Base-by-base conservation (phyloP, 192 early-diverging fungal genomes). In the Kickxella alabastrina region DNA sequence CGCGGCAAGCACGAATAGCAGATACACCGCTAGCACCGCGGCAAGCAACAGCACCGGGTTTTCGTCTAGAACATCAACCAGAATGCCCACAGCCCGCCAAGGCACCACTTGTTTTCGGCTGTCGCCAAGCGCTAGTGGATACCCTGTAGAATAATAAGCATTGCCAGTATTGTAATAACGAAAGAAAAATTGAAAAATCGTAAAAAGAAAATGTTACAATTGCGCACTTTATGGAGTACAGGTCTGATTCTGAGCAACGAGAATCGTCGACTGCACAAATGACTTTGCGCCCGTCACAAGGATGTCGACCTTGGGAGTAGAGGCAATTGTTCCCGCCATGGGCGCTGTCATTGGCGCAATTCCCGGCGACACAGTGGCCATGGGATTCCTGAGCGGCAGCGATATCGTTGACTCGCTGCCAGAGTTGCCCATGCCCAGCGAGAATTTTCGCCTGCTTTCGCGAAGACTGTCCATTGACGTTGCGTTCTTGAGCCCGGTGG, bases 241-340 rank as follows among this genome's bases (percentile, higher is more conserved):
- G n/a, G 15, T 24, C 44, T 46, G 44, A 27, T 47, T 50, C 28
- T 70, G 56, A 7, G 50, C 27, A 22, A 53, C 31, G 3, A 42
- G 38, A 12, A 65, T 34, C 6, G 62, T 58, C 1, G 70, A 58
- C 36, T 58, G 70, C 10, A 74, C 57, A 54, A 74, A 74, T 23
- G 45, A 46, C 26, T 60, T 65, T 3, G 70, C 61, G 3, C 70
- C 70, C 6, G 63, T 66, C 7, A 74, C 70, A 14, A 74, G 63
- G 6, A 74, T 38, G 39, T 66, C 63, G 23, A 51, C 42, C 24
- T 25, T 55, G 1, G 62, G 43, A 19, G 41, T 24, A 17, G 34
- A 14, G 2, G 44, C 10, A 15, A 5, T 13, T 13, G 10, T 10
- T 28, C 25, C 26, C 14, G 46, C 26, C 24, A 31, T 34, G 6